phyloP scores from a whole-genome alignment of 2,329 filamentous ascomycete species.

The Cladosporium cucumerinum region DNA sequence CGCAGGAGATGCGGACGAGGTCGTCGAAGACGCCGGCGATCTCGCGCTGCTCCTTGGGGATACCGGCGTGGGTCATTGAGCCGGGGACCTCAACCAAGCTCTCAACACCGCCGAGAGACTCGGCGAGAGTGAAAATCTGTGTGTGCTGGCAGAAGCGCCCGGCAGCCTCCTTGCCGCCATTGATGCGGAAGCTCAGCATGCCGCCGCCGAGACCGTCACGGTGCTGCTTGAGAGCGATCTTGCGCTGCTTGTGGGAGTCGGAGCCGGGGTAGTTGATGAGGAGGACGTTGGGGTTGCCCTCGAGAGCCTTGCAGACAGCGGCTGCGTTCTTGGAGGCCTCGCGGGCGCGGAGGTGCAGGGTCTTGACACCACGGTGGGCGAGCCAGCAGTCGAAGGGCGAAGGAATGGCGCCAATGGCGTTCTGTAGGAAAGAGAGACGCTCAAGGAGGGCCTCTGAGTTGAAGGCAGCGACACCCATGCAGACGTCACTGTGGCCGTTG shows the following conservation, averaged over 20 bases:
- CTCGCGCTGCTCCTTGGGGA: conserved; percentile 85
- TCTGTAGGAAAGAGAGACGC: conserved; percentile 86
- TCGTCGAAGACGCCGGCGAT: conserved; percentile 93
- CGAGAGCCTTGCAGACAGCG: conserved; percentile 70
- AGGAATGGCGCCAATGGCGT: conserved; percentile 93
- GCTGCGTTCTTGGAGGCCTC: conserved; percentile 82
- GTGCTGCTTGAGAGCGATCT: conserved; percentile 85
- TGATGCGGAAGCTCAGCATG: conserved; percentile 95
- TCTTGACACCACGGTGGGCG: conserved; percentile 94
- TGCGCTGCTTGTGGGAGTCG: conserved; percentile 78
- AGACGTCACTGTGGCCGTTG: conserved; percentile 92
- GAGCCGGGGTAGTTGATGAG: conserved; percentile 95
- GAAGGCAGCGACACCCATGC: conserved; percentile 96
- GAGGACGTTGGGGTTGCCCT: conserved; percentile 76
- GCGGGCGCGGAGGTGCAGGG: conserved; percentile 84
- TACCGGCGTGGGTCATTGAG: conserved; percentile 96
- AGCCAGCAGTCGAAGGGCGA: conserved; percentile 98
- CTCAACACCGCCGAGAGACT: conserved; percentile 90
- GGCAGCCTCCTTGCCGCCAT: conserved; percentile 78
- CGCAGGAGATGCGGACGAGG: conserved; percentile 87
- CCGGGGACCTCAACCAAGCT: conserved; percentile 86
- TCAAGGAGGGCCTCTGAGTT: conserved; percentile 77
- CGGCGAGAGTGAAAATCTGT: conserved; percentile 86
- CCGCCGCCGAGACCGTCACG: conserved; percentile 91
- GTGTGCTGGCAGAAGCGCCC: conserved; percentile 90